phyloP scores from a whole-genome alignment of 176 grass and related monocot genomes.

The Alopecurus myosuroides region DNA sequence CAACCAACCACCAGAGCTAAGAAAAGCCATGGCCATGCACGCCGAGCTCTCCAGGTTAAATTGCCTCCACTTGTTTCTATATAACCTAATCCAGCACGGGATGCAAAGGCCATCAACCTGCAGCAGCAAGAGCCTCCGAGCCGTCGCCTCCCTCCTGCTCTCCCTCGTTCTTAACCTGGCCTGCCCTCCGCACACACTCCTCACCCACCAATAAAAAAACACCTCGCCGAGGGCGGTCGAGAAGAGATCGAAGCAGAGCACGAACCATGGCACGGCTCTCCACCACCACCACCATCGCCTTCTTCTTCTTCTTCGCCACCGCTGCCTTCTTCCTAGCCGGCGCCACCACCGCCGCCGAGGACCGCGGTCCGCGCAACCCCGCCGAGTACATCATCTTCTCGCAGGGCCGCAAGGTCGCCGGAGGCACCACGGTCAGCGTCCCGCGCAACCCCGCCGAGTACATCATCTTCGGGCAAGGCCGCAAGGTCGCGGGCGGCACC shows the following conservation, averaged over 20 bases:
- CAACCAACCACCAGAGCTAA: neutral
- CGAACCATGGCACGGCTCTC: constrained; percentile 25
- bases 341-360: neutral
- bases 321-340: neutral
- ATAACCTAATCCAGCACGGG: neutral
- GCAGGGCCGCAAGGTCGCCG: neutral
- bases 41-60: neutral
- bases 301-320: neutral
- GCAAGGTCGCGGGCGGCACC: neutral
- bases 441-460: neutral
- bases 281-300: neutral
- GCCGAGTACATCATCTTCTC: neutral
- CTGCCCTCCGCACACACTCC: neutral
- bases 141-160: neutral
- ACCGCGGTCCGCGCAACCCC: neutral
- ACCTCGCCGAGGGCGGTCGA: constrained; percentile 10
- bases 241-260: neutral
- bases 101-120: neutral
- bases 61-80: neutral
- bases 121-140: neutral
- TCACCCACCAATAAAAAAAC: neutral
- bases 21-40: neutral
- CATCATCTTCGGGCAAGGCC: neutral
- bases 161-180: neutral
- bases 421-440: neutral